Evolutionary conservation across 768 basidiomycete genomes (phyloP), one percentile per base, ranked within the genome.

Genomic region (Agaricus blazei): DNA sequence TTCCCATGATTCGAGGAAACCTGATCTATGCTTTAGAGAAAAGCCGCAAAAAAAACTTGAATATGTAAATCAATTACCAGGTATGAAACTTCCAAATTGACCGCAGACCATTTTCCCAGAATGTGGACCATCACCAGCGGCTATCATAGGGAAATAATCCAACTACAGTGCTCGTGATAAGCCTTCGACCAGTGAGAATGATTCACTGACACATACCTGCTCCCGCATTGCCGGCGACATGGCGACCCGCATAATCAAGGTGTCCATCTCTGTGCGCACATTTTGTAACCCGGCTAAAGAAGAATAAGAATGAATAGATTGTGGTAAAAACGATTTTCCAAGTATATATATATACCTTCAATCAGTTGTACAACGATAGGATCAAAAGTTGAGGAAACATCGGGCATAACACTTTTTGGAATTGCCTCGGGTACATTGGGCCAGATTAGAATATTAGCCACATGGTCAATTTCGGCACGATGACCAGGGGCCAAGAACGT

Each of bases 1-100:
- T 11, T 64, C 59, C 67, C 67, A 68, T 29, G 59, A 62, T 23
- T 59, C 51, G 14, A 68, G 60, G 54, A 68, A 68, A 51, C 63
- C 65, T 66, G 15, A 9, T 23, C 19, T 24, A 27, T 23, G 12
- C 14, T 40, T n/a, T 57, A 45, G 11, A 24, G 9, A 4, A 7
- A 23, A 40, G 23, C 2, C 11, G 9, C 19, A 19, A 19, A 19
- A 7, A 23, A 11, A 11, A 26, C 40, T 38, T 8, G 4, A 5
- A 8, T 40, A 15, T n/a, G 27, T 26, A 3, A 19, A n/a, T 19
- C 6, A n/a, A 48, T 36, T 36, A 58, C 60, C 67, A 45, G 64
- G 65, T 48, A 68, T 66, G 47, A 67, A 68, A 34, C 65, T 65
- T 15, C 67, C 67, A 51, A 68, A 68, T 42, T 68, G 67, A 6